Base-by-base conservation (phyloP, 345 rosid species). In the Linum lewisii region DNA sequence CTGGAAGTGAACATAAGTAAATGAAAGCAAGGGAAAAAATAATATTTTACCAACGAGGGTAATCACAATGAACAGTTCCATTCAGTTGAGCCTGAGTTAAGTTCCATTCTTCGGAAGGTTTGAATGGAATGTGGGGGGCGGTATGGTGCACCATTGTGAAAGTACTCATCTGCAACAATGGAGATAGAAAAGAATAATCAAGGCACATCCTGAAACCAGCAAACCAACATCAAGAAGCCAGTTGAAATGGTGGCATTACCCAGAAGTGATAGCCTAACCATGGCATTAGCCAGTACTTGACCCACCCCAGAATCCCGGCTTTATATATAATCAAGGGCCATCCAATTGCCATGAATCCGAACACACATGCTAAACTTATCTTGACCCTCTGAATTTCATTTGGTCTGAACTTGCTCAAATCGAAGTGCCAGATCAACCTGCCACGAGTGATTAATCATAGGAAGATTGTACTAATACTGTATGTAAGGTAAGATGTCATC, bases 61-160 rank as follows among this genome's bases (percentile, higher is more conserved):
- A 92, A 77, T 86, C 94, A 54, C 97, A 92, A 67, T 92, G 98
- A 58, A 88, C 86, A 3, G 95, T 92, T 75, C 98, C 94, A 14
- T 80, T 88, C 24, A 92, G 89, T 67, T 92, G 96, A 18, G 98
- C 95, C 67, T 79, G 85, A 69, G 91, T 89, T 6, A 89, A 87
- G 66, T 88, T 84, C 98, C 98, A 92, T 62, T 92, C 89, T 20
- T 74, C 71, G 0, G 81, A 70, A 59, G 79, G 63, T 73, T 86
- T 92, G 79, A 88, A 88, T 57, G 98, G 91, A 66, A 92, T 88
- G 50, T 84, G 94, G 22, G 98, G 95, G 60, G 98, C 96, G 0
- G 98, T 86, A 73, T 86, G 98, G 79, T 88, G 96, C 62, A 92
- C 95, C 96, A 86, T 88, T 26, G 98, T 92, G 78, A 86, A 92